A percentile compares a stretch with the other conserved stretches of the same genome.
phyloP scores from a whole-genome alignment of 306 rosid species.

The Geum urbanum region DNA sequence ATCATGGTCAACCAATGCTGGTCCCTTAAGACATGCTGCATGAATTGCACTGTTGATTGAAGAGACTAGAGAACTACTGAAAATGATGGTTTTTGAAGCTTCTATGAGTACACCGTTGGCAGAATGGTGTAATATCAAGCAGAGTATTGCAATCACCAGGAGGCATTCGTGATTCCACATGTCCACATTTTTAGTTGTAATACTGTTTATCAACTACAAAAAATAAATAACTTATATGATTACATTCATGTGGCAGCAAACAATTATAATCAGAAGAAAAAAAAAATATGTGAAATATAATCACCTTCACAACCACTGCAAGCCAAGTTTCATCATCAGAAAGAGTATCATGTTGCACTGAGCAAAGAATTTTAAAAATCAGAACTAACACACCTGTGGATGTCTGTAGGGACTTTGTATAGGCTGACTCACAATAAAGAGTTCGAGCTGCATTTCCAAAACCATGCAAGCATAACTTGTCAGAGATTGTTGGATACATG shows the following conservation, averaged over 20 bases:
- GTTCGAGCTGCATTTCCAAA: slow-evolving; percentile 51
- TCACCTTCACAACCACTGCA: slow-evolving; percentile 66
- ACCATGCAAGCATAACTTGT: slow-evolving; percentile 54
- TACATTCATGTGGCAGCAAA: not conserved
- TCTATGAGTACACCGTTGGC: slow-evolving; percentile 48
- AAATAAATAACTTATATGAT: slow-evolving; percentile 16
- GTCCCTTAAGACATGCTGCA: slow-evolving; percentile 65
- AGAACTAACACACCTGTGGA: slow-evolving; percentile 41
- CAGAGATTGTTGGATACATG: slow-evolving; percentile 54
- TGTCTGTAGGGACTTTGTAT: slow-evolving; percentile 38
- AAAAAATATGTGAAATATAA: slow-evolving; percentile 6
- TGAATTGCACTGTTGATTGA: slow-evolving; percentile 42
- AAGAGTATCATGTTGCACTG: slow-evolving; percentile 53
- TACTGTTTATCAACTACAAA: slow-evolving; percentile 57
- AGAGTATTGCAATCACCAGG: slow-evolving; percentile 55
- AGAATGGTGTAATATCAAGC: slow-evolving; percentile 72
- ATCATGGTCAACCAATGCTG: slow-evolving; percentile 67
- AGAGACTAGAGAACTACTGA: slow-evolving; percentile 48
- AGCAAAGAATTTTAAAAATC: slow-evolving; percentile 50
- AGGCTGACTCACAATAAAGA: slow-evolving; percentile 32
- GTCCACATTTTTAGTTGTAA: slow-evolving; percentile 35
- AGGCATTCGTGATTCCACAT: slow-evolving; percentile 50
- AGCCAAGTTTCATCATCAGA: slow-evolving; percentile 63
- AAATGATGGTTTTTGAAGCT: slow-evolving; percentile 67
- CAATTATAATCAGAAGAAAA: not conserved